Percentiles rank a stretch among this genome's conserved stretches.
Conservation (phyloP, 495 filamentous ascomycete genomes). For the Daldinia loculata region DNA sequence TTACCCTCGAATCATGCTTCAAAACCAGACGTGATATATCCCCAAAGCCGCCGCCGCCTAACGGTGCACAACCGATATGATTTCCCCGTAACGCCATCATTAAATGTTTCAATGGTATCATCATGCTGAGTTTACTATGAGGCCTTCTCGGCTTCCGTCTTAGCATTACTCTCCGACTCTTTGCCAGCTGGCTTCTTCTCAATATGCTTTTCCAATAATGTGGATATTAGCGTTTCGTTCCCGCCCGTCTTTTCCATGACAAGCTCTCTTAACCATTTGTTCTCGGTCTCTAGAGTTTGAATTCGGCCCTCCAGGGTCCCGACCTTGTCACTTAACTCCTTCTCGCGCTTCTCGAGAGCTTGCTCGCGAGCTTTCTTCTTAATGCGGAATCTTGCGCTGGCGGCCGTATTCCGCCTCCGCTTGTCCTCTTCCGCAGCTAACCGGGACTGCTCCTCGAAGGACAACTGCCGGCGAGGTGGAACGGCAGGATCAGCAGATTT, state of each 20-base stretch:
- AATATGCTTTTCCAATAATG: conserved; percentile 55
- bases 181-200: conserved; percentile 29
- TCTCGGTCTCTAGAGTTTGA: conserved; percentile 89
- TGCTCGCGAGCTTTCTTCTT: conserved; percentile 99
- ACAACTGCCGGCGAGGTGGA: conserved; percentile 51
- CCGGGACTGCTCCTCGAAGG: conserved; percentile 74
- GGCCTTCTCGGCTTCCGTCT: conserved; percentile 33
- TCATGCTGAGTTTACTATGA: conserved; percentile 19
- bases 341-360: conserved; percentile 86
- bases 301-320: conserved; percentile 80
- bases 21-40: conserved; percentile 34
- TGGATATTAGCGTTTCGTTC: conserved; percentile 58
- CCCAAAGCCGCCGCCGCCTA: conserved; percentile 17
- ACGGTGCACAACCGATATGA: conserved; percentile 21
- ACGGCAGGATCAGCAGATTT: conserved; percentile 52
- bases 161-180: conserved; percentile 26
- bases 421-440: conserved; percentile 95
- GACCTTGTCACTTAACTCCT: conserved; percentile 90
- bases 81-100: conserved; percentile 38
- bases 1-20: conserved; percentile 22
- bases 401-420: conserved; percentile 93
- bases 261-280: conserved; percentile 94
- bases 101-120: conserved; percentile 30
- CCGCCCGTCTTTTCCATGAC: conserved; percentile 88
- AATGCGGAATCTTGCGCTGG: conserved; percentile 91